Evolutionary conservation across 1,284 basidiomycete genomes (phyloP).

Genomic region (Ganoderma lucidum): DNA sequence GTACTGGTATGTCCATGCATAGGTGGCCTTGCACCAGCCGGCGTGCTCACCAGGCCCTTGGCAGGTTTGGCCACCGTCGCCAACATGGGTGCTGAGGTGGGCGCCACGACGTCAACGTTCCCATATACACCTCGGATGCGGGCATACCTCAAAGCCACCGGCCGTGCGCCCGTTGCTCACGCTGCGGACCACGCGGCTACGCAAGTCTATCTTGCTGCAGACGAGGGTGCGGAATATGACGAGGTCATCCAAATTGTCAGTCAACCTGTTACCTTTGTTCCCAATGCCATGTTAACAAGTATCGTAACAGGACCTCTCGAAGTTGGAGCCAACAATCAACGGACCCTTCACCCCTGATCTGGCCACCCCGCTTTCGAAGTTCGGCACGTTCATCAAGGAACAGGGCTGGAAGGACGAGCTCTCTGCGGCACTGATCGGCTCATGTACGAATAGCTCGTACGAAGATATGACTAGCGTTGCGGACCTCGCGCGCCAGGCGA

Average conservation of each 20-base stretch:
- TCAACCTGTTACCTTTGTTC: conserved; percentile 19
- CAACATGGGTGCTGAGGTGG: conserved; percentile 99
- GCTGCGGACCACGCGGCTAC: conserved; percentile 89
- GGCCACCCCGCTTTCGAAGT: conserved; percentile 94
- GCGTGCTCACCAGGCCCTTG: conserved; percentile 9
- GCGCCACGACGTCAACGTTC: conserved; percentile 98
- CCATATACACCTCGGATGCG: conserved; percentile 94
- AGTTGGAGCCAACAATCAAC: conserved; percentile 95
- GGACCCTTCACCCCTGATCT: conserved; percentile 99
- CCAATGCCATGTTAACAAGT: neutral
- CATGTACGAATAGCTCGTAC: conserved; percentile 98
- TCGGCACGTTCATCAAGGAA: conserved; percentile 81
- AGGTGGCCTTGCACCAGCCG: neutral
- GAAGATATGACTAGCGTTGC: conserved; percentile 95
- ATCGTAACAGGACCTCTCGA: conserved; percentile 77
- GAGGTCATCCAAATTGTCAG: conserved; percentile 93
- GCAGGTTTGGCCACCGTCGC: conserved; percentile 91
- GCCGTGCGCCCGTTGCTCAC: conserved; percentile 86
- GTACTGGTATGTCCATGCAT: conserved; percentile 70
- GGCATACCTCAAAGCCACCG: conserved; percentile 90
- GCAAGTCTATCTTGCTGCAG: conserved; percentile 83
- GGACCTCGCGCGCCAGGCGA: conserved; percentile 91
- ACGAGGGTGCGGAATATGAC: conserved; percentile 95
- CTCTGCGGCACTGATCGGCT: conserved; percentile 93
- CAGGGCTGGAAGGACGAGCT: conserved; percentile 94